phyloP scores from a whole-genome alignment of 208 protist species.

The Porcisia hertigi region DNA sequence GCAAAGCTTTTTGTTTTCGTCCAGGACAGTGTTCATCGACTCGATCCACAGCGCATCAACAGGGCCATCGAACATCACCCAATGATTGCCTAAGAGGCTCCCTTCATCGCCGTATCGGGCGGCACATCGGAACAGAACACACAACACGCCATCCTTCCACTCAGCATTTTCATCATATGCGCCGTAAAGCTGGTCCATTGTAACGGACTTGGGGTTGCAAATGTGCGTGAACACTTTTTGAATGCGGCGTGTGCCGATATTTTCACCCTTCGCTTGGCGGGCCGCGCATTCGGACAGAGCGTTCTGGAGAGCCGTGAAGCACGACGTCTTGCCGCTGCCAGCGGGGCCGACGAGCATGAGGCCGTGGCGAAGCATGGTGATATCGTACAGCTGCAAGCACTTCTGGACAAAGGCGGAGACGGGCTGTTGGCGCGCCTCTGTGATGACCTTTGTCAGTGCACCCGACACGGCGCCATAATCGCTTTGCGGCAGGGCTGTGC shows the following conservation, averaged over 20 bases:
- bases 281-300: conserved; percentile 78
- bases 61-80: conserved; percentile 98
- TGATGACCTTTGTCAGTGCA: conserved; percentile 69
- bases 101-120: conserved; percentile 89
- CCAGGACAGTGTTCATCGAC: conserved; percentile 96
- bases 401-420: conserved; percentile 95
- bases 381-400: conserved; percentile 98
- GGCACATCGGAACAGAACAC: conserved; percentile 92
- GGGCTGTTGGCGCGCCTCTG: conserved; percentile 81
- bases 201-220: conserved; percentile 98
- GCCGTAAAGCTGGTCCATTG: conserved; percentile 98
- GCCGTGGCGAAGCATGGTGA: conserved; percentile 97
- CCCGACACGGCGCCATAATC: conserved; percentile 95
- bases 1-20: conserved; percentile 97
- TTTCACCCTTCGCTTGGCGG: conserved; percentile 70
- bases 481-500: conserved; percentile 83
- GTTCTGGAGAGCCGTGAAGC: conserved; percentile 85
- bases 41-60: conserved; percentile 97
- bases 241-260: conserved; percentile 71
- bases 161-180: conserved; percentile 97
- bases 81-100: conserved; percentile 91
- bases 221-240: conserved; percentile 93
- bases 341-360: conserved; percentile 98
- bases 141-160: conserved; percentile 97
- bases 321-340: conserved; percentile 96